Percentiles rank a stretch among this genome's conserved stretches.
Conservation (phyloP, 1,284 basidiomycete genomes). For the Ceratobasidium sp. region DNA sequence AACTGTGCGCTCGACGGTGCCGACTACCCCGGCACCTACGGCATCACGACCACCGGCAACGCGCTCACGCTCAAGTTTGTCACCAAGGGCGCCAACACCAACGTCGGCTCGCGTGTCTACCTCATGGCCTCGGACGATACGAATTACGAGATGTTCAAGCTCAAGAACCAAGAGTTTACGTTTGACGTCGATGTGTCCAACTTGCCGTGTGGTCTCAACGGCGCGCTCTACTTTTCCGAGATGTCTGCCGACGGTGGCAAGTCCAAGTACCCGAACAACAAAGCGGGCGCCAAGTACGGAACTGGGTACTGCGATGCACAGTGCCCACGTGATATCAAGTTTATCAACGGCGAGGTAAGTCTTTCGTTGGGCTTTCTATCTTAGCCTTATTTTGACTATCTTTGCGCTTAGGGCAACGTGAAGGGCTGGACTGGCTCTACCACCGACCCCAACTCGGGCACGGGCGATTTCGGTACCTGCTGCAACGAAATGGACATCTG, state of each 20-base stretch:
- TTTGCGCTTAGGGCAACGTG: conserved; percentile 42
- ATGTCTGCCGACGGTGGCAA: conserved; percentile 68
- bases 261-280: conserved; percentile 63
- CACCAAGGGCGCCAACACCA: conserved; percentile 57
- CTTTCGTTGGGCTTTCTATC: conserved; percentile 44
- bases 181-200: conserved; percentile 68
- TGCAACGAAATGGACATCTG: conserved; percentile 49
- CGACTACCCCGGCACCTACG: conserved; percentile 51
- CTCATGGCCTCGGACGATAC: conserved; percentile 58
- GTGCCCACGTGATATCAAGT: conserved; percentile 63
- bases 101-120: conserved; percentile 69
- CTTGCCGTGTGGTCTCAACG: conserved; percentile 65
- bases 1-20: conserved; percentile 70
- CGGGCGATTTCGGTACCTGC: conserved; percentile 45
- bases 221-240: no score
- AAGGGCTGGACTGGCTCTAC: conserved; percentile 25
- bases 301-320: conserved; percentile 54
- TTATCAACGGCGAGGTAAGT: conserved; percentile 61
- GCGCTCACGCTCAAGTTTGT: conserved; percentile 65
- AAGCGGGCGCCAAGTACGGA: conserved; percentile 67
- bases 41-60: conserved; percentile 61
- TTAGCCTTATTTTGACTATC: background rate
- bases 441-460: conserved; percentile 45
- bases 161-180: conserved; percentile 64
- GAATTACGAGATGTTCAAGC: conserved; percentile 56